These are phyloP conservation scores for Lepidium campestre DNA, from an alignment of 441 rosid genomes.

Conservation along the genomic window DNA sequence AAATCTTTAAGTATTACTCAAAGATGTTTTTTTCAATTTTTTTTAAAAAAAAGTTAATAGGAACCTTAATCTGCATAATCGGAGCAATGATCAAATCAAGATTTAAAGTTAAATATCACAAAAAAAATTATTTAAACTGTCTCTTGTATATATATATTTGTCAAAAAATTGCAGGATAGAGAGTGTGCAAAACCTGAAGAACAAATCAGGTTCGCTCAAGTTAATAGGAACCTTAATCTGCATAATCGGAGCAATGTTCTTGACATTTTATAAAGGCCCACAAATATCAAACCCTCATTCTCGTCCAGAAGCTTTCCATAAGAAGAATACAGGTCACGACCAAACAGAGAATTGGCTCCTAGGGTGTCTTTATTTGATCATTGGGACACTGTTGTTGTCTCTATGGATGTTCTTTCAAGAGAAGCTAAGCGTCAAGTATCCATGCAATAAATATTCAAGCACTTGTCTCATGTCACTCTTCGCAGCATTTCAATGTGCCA, in stretches of 20 bases:
- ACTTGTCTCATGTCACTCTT: slow-evolving; percentile 30
- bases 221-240: slow-evolving; percentile 23
- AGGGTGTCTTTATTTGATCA: slow-evolving; percentile 20
- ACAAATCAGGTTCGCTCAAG: slow-evolving; percentile 23
- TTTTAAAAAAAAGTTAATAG: slow-evolving; percentile 21
- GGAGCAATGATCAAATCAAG: no score
- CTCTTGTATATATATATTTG: background rate
- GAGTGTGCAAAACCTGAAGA: slow-evolving; percentile 20
- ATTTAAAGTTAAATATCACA: background rate
- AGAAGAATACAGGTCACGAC: slow-evolving; percentile 4
- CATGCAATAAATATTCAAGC: slow-evolving; percentile 20
- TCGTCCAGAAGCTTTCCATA: slow-evolving; percentile 6
- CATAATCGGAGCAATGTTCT: slow-evolving; percentile 25
- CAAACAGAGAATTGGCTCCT: slow-evolving; percentile 18
- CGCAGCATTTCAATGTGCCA: slow-evolving; percentile 25
- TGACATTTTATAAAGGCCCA: slow-evolving; percentile 27
- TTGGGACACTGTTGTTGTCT: slow-evolving; percentile 11
- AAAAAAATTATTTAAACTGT: background rate
- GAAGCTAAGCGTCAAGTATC: slow-evolving; percentile 18
- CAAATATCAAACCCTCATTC: slow-evolving; percentile 17
- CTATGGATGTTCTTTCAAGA: slow-evolving; percentile 30
- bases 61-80: slow-evolving; percentile 22
- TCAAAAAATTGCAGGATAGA: slow-evolving; percentile 19
- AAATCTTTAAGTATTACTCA: no score
- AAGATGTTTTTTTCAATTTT: no score